A percentile compares a stretch with the other conserved stretches of the same genome.
Conservation (phyloP, 495 filamentous ascomycete species). For the Astrothelium subdiscretum region DNA sequence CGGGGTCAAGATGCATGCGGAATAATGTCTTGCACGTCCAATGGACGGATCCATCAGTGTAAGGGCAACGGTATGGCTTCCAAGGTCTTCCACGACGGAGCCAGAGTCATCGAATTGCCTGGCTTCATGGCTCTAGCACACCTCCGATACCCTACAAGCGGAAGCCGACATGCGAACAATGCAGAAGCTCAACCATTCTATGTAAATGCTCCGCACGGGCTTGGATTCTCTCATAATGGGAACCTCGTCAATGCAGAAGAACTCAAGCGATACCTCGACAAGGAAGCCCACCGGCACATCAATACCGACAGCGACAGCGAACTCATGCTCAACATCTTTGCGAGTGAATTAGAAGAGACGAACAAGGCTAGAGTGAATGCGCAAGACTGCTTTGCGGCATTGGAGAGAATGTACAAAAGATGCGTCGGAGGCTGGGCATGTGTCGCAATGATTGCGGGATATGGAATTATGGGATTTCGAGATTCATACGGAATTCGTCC, state of each 20-base stretch:
- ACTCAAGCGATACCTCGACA: slow-evolving; percentile 66
- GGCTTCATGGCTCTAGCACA: slow-evolving; percentile 87
- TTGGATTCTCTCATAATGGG: slow-evolving; percentile 64
- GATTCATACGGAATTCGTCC: slow-evolving; percentile 88
- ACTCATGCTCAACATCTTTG: slow-evolving; percentile 90
- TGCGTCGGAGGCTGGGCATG: slow-evolving; percentile 82
- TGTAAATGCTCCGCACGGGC: slow-evolving; percentile 78
- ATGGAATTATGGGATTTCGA: slow-evolving; percentile 80
- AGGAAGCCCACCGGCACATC: slow-evolving; percentile 86
- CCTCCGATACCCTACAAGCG: slow-evolving; percentile 83
- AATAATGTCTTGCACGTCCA: slow-evolving; percentile 64
- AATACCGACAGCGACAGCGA: slow-evolving; percentile 96
- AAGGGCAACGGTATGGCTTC: slow-evolving; percentile 90
- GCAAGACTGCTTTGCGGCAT: slow-evolving; percentile 74
- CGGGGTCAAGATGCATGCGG: slow-evolving; percentile 89
- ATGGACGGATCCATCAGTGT: slow-evolving; percentile 76
- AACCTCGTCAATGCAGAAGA: slow-evolving; percentile 90
- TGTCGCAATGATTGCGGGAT: slow-evolving; percentile 84
- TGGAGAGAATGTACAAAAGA: slow-evolving; percentile 61
- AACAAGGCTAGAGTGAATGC: slow-evolving; percentile 89
- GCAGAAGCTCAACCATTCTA: slow-evolving; percentile 83
- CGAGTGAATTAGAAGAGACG: slow-evolving; percentile 87
- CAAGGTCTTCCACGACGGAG: slow-evolving; percentile 74
- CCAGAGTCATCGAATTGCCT: slow-evolving; percentile 63
- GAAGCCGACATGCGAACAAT: slow-evolving; percentile 42